Conservation (phyloP, 192 early-diverging fungal genomes). For the Helicostylum pulchrum region DNA sequence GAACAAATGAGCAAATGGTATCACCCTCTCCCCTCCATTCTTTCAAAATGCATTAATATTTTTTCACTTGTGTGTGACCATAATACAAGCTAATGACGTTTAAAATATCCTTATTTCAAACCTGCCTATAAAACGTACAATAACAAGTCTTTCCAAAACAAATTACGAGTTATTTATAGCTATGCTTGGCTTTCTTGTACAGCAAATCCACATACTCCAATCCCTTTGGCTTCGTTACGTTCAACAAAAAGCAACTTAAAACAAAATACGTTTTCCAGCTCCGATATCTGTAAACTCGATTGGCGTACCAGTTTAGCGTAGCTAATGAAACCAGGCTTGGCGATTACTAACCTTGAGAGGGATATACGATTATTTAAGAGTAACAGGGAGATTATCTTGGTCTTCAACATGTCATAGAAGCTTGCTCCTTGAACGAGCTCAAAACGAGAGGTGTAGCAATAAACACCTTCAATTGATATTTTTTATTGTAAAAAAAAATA, state of each 20-base stretch:
- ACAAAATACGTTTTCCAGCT: slow-evolving; percentile 24
- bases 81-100: too few species aligned
- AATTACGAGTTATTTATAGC: neutral
- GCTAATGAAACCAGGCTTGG: slow-evolving; percentile 24
- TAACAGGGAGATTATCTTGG: slow-evolving; percentile 34
- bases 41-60: too few species aligned
- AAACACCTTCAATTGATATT: neutral
- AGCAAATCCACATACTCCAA: slow-evolving; percentile 14
- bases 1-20: too few species aligned
- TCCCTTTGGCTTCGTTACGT: slow-evolving; percentile 26
- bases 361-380: slow-evolving; percentile 25
- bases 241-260: slow-evolving; percentile 12
- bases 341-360: slow-evolving; percentile 23
- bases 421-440: slow-evolving; percentile 16
- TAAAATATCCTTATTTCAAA: too few species aligned
- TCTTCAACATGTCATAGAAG: slow-evolving; percentile 35
- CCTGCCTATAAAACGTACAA: too few species aligned
- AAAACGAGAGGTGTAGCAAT: slow-evolving; percentile 15
- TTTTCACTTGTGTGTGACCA: too few species aligned
- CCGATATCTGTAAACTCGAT: slow-evolving; percentile 18
- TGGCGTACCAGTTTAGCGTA: slow-evolving; percentile 29
- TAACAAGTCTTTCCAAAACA: neutral
- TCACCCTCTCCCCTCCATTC: too few species aligned
- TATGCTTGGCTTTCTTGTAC: slow-evolving; percentile 35
- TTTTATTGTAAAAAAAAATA: slow-evolving; percentile 3